Evolutionary conservation across 2,329 filamentous ascomycete genomes (phyloP).

Genomic region (Aspergillus udagawae): DNA sequence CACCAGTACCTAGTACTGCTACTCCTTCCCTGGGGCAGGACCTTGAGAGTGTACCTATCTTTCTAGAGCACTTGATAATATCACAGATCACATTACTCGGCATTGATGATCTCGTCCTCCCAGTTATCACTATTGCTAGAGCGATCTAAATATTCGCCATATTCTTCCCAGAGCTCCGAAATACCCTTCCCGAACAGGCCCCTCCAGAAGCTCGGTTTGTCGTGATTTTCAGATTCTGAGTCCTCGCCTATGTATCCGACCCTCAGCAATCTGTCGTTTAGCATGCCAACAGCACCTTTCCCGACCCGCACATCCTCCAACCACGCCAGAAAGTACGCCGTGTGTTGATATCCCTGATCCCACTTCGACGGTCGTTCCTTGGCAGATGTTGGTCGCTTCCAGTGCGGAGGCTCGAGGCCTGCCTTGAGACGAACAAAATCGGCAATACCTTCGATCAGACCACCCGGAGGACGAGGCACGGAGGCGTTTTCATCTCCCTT

Average conservation of each 20-base stretch:
- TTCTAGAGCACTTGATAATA: background rate
- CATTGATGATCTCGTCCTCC: constrained; percentile 26
- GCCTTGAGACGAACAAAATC: constrained; percentile 84
- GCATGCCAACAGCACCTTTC: constrained; percentile 60
- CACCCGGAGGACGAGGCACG: constrained; percentile 53
- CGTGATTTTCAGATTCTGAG: constrained; percentile 3
- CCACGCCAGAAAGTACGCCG: constrained; percentile 86
- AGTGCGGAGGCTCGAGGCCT: constrained; percentile 74
- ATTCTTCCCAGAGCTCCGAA: constrained; percentile 69
- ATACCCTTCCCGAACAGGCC: constrained; percentile 63
- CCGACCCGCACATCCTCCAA: constrained; percentile 69
- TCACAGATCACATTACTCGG: constrained; percentile 5
- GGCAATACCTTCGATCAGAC: constrained; percentile 84
- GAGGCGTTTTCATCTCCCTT: constrained; percentile 24
- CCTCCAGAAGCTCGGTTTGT: constrained; percentile 29
- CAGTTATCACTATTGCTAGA: constrained; percentile 18
- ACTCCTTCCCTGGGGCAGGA: background rate
- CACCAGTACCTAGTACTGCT: background rate
- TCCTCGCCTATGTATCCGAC: constrained; percentile 33
- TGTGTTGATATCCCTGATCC: constrained; percentile 87
- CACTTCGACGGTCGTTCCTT: constrained; percentile 59
- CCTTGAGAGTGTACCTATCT: background rate
- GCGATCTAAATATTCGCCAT: constrained; percentile 51
- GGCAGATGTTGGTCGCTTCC: constrained; percentile 54
- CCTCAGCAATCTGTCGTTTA: constrained; percentile 37